These are phyloP conservation scores for Aspergillus homomorphus DNA, from an alignment of 495 filamentous ascomycete species.

Conservation along the genomic window DNA sequence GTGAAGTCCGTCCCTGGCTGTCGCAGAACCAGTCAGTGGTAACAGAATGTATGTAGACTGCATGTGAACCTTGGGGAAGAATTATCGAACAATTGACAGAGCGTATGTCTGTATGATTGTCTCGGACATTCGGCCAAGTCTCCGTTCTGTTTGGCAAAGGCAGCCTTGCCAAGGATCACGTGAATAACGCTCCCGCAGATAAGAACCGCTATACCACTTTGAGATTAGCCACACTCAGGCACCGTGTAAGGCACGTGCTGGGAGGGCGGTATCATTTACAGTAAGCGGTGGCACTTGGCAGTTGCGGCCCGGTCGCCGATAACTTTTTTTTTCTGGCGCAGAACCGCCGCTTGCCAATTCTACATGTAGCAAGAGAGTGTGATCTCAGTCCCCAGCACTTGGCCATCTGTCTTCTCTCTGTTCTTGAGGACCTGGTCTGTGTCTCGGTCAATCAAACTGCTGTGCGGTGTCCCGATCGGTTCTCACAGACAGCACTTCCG, in stretches of 20 bases:
- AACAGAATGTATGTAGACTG: background rate
- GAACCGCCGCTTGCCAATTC: background rate
- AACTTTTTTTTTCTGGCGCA: constrained; percentile 20
- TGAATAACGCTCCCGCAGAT: background rate
- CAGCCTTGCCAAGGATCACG: background rate
- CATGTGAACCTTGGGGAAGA: too few relatives aligned
- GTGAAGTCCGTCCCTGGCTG: too few relatives aligned
- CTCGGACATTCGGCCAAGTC: too few relatives aligned
- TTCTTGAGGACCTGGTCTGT: constrained; percentile 10
- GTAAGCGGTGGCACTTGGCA: constrained; percentile 21
- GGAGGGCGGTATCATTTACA: constrained; percentile 15
- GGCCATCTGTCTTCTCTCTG: constrained; percentile 1
- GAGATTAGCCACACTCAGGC: background rate
- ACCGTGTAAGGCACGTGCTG: background rate
- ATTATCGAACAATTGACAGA: too few relatives aligned
- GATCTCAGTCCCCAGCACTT: constrained; percentile 1
- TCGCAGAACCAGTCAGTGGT: too few relatives aligned
- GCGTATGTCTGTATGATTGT: too few relatives aligned
- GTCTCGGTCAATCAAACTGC: background rate
- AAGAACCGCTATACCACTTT: background rate
- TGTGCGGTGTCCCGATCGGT: background rate
- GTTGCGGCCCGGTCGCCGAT: constrained; percentile 3
- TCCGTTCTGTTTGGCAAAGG: background rate
- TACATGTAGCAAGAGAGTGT: background rate
- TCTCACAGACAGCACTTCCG: background rate